Conservation (phyloP, 345 rosid species). For the Salix suchowensis region DNA sequence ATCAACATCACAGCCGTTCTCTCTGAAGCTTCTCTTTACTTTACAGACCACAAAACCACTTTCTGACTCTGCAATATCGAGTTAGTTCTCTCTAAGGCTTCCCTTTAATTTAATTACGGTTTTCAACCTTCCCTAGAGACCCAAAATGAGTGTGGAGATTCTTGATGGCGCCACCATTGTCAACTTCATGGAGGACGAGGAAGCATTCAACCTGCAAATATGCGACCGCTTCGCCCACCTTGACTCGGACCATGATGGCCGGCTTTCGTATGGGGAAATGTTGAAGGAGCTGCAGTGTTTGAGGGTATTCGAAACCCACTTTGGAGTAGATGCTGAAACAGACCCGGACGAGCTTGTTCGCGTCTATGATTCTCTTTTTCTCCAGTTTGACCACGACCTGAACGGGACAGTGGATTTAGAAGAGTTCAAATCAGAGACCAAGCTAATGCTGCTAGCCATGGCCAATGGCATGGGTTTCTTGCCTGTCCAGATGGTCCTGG, state of each 20-base stretch:
- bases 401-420: constrained; percentile 36
- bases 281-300: constrained; percentile 37
- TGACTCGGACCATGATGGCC: constrained; percentile 33
- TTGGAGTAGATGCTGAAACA: constrained; percentile 29
- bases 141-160: constrained; percentile 40
- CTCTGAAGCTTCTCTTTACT: not conserved
- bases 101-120: not conserved
- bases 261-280: constrained; percentile 42
- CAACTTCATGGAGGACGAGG: constrained; percentile 41
- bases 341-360: constrained; percentile 22
- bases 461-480: constrained; percentile 45
- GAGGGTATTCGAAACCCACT: constrained; percentile 40
- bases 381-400: constrained; percentile 38
- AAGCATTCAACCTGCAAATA: constrained; percentile 30
- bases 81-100: not conserved
- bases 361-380: constrained; percentile 29
- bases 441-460: constrained; percentile 44
- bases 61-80: not conserved
- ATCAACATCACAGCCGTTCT: not conserved
- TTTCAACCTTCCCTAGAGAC: not conserved
- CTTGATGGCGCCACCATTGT: constrained; percentile 35
- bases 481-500: constrained; percentile 48
- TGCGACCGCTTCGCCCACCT: constrained; percentile 25
- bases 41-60: not conserved
- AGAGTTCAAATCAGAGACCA: constrained; percentile 46